A percentile compares a stretch with the other conserved stretches of the same genome.
phyloP scores from a whole-genome alignment of 768 basidiomycete species.

The Fomitopsis serialis region DNA sequence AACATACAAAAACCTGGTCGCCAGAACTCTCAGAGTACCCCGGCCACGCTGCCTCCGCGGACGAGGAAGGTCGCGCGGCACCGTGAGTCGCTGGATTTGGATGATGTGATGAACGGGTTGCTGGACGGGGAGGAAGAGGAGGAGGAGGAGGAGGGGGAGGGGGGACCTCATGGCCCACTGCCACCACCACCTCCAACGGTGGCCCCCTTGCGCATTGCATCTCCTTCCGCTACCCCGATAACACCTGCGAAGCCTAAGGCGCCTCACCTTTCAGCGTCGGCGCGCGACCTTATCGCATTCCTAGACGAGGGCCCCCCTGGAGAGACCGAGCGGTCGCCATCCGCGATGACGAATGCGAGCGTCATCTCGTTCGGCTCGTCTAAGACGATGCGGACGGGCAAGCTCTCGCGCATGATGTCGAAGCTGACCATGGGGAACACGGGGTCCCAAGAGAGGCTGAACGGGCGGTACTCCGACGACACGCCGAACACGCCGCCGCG shows the following conservation, averaged over 20 bases:
- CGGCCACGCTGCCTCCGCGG: conserved; percentile 36
- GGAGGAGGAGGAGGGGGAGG: conserved; percentile 43
- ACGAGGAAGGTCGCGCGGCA: conserved; percentile 50
- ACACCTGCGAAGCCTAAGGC: conserved; percentile 7
- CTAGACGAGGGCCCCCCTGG: conserved; percentile 54
- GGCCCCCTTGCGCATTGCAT: background rate
- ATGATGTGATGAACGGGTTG: conserved; percentile 68
- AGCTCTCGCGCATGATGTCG: conserved; percentile 81
- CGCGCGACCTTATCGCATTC: conserved; percentile 51
- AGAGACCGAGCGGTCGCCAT: conserved; percentile 18
- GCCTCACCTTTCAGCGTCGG: conserved; percentile 36
- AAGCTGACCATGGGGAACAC: conserved; percentile 42
- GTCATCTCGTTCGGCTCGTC: conserved; percentile 35
- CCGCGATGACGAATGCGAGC: conserved; percentile 31
- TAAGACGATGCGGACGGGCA: conserved; percentile 39
- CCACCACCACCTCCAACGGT: background rate
- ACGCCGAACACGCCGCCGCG: conserved; percentile 20
- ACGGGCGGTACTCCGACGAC: conserved; percentile 25
- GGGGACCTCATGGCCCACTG: no score
- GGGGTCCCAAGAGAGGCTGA: conserved; percentile 29
- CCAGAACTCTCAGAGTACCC: background rate
- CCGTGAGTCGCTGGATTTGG: conserved; percentile 67
- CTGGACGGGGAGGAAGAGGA: conserved; percentile 71
- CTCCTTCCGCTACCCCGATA: conserved; percentile 2
- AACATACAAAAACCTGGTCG: background rate